Conservation (phyloP, 192 early-diverging fungal genomes). For the Rhizophagus sp. region DNA sequence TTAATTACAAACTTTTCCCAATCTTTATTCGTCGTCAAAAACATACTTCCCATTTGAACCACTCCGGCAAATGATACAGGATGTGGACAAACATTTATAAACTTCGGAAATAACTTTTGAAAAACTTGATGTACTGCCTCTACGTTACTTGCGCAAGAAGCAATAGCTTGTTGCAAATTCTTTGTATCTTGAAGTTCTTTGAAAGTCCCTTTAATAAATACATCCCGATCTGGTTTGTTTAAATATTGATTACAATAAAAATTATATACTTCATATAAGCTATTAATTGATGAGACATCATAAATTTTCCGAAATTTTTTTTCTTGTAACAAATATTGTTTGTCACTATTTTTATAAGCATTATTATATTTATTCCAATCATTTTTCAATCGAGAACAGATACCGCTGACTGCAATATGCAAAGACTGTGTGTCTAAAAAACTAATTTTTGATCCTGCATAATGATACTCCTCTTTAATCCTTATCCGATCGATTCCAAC, state of each 20-base stretch:
- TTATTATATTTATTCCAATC: conserved; percentile 67
- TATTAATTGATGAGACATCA: conserved; percentile 60
- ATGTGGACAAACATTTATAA: conserved; percentile 80
- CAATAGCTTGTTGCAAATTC: conserved; percentile 62
- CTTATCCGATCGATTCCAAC: conserved; percentile 82
- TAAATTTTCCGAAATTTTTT: conserved; percentile 41
- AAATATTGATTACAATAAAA: conserved; percentile 64
- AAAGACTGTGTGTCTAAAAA: conserved; percentile 88
- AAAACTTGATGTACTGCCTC: conserved; percentile 67
- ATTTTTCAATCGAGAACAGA: conserved; percentile 77
- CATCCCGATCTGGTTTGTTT: conserved; percentile 57
- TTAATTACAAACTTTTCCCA: conserved; percentile 77
- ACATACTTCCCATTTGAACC: conserved; percentile 83
- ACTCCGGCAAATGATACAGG: conserved; percentile 92
- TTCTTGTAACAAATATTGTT: neutral
- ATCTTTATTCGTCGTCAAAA: conserved; percentile 73
- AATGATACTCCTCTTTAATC: conserved; percentile 75
- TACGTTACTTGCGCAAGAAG: conserved; percentile 85
- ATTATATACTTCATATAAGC: conserved; percentile 69
- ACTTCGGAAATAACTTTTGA: conserved; percentile 60
- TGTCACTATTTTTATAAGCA: conserved; percentile 18
- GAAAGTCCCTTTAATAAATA: conserved; percentile 57
- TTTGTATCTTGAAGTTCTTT: conserved; percentile 46
- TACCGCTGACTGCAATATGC: conserved; percentile 79
- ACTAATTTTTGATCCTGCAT: conserved; percentile 43